Conservation (phyloP, 495 filamentous ascomycete genomes). For the Hyaloscypha hepaticicola region DNA sequence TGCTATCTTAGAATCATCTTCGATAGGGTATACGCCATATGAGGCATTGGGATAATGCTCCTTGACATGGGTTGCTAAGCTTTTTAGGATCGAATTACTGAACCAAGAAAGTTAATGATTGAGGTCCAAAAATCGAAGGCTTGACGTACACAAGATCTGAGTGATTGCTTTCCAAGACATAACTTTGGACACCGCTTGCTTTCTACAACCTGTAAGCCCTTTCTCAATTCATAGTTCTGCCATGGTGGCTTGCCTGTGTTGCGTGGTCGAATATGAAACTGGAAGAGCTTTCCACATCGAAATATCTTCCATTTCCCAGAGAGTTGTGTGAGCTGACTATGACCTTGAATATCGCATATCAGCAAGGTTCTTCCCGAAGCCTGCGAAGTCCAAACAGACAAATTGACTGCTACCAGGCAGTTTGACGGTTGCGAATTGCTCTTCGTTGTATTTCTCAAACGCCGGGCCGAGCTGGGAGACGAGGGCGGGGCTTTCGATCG, state of each 20-base stretch:
- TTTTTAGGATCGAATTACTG: constrained; percentile 79
- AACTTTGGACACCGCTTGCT: constrained; percentile 77
- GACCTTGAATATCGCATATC: constrained; percentile 51
- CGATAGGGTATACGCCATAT: constrained; percentile 76
- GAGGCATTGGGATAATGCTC: constrained; percentile 88
- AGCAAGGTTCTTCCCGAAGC: neutral
- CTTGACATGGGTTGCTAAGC: constrained; percentile 69
- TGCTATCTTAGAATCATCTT: constrained; percentile 72
- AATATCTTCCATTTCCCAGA: constrained; percentile 78
- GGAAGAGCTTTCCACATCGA: constrained; percentile 78
- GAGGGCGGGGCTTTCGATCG: constrained; percentile 64
- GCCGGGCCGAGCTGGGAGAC: constrained; percentile 72
- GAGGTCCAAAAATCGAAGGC: too few relatives aligned
- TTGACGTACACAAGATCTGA: constrained; percentile 69
- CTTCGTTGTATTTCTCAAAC: constrained; percentile 93
- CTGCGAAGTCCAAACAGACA: constrained; percentile 42
- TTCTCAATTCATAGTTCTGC: neutral
- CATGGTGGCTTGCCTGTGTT: constrained; percentile 58
- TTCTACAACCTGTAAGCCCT: constrained; percentile 52
- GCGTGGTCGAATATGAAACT: constrained; percentile 87
- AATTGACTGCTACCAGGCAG: constrained; percentile 79
- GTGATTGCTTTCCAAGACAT: constrained; percentile 76
- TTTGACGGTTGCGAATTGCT: constrained; percentile 85
- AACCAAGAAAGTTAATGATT: neutral
- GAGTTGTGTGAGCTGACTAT: constrained; percentile 84